These are phyloP conservation scores for Bimuria novae-zelandiae DNA, from an alignment of 2,329 filamentous ascomycete genomes.

Conservation along the genomic window DNA sequence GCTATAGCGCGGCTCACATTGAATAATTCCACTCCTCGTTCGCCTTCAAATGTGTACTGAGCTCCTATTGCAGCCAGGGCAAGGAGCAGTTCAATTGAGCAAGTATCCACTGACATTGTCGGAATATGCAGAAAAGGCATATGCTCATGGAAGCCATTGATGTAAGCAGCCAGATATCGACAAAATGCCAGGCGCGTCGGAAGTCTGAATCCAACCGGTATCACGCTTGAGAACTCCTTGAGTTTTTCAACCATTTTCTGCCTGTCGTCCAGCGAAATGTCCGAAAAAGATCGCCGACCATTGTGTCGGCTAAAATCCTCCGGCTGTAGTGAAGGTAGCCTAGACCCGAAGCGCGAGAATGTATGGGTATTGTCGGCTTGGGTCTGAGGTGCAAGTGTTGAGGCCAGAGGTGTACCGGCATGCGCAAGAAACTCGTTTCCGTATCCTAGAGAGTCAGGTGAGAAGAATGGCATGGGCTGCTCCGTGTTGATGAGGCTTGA, in stretches of 20 bases:
- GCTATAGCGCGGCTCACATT: conserved; percentile 61
- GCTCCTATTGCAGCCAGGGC: conserved; percentile 71
- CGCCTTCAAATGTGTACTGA: conserved; percentile 62
- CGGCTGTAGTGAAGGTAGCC: conserved; percentile 47
- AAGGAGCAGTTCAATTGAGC: conserved; percentile 69
- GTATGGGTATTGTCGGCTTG: conserved; percentile 36
- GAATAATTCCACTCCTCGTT: conserved; percentile 60
- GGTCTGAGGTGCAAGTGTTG: conserved; percentile 18
- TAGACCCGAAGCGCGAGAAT: conserved; percentile 46
- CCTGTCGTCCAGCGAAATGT: conserved; percentile 42
- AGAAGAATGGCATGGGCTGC: conserved; percentile 50
- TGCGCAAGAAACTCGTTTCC: conserved; percentile 29
- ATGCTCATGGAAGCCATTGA: conserved; percentile 67
- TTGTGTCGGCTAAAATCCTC: conserved; percentile 32
- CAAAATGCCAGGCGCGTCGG: conserved; percentile 71
- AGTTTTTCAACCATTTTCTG: conserved; percentile 60
- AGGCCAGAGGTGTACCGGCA: conserved; percentile 9
- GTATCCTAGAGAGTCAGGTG: conserved; percentile 45
- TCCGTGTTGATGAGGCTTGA: conserved; percentile 46
- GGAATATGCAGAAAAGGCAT: conserved; percentile 70
- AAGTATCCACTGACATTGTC: conserved; percentile 65
- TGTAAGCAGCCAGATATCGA: conserved; percentile 71
- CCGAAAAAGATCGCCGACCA: conserved; percentile 31
- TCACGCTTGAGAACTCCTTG: conserved; percentile 63
- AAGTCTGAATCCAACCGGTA: conserved; percentile 67